Base-by-base conservation (phyloP, 1,284 basidiomycete genomes). In the Stereum hirsutum region DNA sequence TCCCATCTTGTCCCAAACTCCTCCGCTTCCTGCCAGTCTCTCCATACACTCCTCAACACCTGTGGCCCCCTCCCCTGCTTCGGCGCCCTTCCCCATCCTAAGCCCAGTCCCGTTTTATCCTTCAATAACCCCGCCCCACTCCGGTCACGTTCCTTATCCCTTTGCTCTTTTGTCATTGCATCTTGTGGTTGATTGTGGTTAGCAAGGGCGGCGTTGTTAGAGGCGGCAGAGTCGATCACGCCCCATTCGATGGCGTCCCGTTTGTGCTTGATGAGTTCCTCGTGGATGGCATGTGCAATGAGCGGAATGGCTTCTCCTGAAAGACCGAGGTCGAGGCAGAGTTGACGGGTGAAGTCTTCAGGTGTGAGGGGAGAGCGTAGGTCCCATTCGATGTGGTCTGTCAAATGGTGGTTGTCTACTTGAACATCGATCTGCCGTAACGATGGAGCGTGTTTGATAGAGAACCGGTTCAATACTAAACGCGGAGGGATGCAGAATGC, bases 381-480 rank as follows among this genome's bases (percentile, higher is more conserved):
- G 62, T 99, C 95, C 96, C 96, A 99, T 64, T 99, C 96, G 54
- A 99, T 89, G 51, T 94, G 89, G 65, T 99, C 95, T 45, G 87
- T 73, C 1, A 99, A 74, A 60, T 95, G 89, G 59, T 92, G 75
- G 15, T 85, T 89, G 37, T 85, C 86, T 57, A 99, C 89, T 62
- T 98, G 95, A n/a, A 99, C 90, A 63, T 99, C 94, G 60, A 99
- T 90, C 90, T 96, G 62, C 15, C 27, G 26, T 38, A 11, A 11
- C 36, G 36, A 6, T 28, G 7, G 21, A 38, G 8, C 36, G 6
- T 17, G 28, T 8, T 30, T 30, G 28, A 10, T 8, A 30, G 28
- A 10, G n/a, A 28, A 17, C 24, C 26, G 21, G 35, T 17, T 20
- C 26, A 15, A 24, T 8, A 32, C 37, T 27, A 1, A 1, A 5